Evolutionary conservation across 192 early-diverging fungal genomes (phyloP).

Genomic region (Spizellomyces sp.): DNA sequence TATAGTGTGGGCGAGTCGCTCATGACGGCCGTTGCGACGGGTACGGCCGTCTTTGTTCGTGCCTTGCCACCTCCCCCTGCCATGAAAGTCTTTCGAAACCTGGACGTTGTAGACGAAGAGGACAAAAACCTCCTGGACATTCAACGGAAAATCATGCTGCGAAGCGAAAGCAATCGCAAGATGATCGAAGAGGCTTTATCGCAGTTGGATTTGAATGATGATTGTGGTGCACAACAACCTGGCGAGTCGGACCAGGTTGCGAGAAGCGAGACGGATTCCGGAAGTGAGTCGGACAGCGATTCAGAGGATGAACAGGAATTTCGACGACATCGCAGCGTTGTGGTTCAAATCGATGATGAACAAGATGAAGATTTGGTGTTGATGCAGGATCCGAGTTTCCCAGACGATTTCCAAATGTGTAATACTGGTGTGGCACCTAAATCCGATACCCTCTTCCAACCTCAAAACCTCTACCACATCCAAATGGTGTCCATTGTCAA

Average conservation of each 20-base stretch:
- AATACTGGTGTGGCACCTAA: conserved; percentile 42
- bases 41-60: conserved; percentile 70
- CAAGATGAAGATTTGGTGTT: conserved; percentile 72
- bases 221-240: background rate
- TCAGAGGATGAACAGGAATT: conserved; percentile 41
- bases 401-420: conserved; percentile 64
- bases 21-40: conserved; percentile 69
- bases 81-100: conserved; percentile 70
- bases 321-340: conserved; percentile 37
- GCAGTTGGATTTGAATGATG: conserved; percentile 18
- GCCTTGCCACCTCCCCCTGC: conserved; percentile 73
- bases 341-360: conserved; percentile 81
- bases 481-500: conserved; percentile 65
- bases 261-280: conserved; percentile 4
- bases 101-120: conserved; percentile 74
- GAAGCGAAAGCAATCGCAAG: conserved; percentile 66
- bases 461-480: conserved; percentile 30
- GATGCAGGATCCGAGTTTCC: conserved; percentile 52
- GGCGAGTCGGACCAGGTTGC: conserved; percentile 1
- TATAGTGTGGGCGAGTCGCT: conserved; percentile 57
- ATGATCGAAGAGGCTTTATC: conserved; percentile 54
- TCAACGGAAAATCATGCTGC: conserved; percentile 67
- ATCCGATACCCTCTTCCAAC: conserved; percentile 26
- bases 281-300: conserved; percentile 42
- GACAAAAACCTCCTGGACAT: conserved; percentile 69